These are phyloP conservation scores for Colletotrichum sp. DNA, from an alignment of 2,329 filamentous ascomycete species.

Conservation along the genomic window DNA sequence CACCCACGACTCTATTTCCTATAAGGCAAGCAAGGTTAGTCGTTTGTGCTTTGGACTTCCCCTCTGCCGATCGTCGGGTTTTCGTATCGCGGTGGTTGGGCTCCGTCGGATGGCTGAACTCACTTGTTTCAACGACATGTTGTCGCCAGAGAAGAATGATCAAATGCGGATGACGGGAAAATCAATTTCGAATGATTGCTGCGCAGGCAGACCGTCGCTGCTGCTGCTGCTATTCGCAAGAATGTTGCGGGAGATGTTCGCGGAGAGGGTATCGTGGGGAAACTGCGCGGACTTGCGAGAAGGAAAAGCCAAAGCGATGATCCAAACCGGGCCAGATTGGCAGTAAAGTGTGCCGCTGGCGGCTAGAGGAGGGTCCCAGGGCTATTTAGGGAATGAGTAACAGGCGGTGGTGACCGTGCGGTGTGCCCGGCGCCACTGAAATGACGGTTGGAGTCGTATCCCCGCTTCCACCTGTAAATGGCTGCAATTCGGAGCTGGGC, in stretches of 20 bases:
- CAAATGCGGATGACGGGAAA: neutral
- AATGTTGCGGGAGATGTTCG: neutral
- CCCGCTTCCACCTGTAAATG: constrained; percentile 21
- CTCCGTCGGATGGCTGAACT: constrained; percentile 22
- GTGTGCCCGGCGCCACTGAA: constrained; percentile 22
- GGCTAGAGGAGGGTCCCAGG: constrained; percentile 22
- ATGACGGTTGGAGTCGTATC: constrained; percentile 23
- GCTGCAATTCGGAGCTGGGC: constrained; percentile 18
- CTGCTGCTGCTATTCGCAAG: neutral
- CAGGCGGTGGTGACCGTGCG: constrained; percentile 16
- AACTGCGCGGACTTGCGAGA: constrained; percentile 8
- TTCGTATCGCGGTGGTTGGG: neutral
- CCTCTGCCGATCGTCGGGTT: neutral
- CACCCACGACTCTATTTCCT: constrained; percentile 99
- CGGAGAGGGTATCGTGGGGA: constrained; percentile 14
- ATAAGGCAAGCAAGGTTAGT: constrained; percentile 2
- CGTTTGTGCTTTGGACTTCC: neutral
- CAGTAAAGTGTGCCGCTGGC: constrained; percentile 1
- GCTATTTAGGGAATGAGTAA: constrained; percentile 22
- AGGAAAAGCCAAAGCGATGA: constrained; percentile 16
- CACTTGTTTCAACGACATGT: constrained; percentile 69
- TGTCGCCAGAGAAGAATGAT: constrained; percentile 19
- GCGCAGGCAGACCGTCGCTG: constrained; percentile 16
- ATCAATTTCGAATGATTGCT: neutral
- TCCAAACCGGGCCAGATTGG: neutral